Percentiles rank a stretch among this genome's conserved stretches.
These are phyloP conservation scores for Pseudopyrenochaeta lycopersici DNA, from an alignment of 2,329 filamentous ascomycete genomes.

Conservation along the genomic window DNA sequence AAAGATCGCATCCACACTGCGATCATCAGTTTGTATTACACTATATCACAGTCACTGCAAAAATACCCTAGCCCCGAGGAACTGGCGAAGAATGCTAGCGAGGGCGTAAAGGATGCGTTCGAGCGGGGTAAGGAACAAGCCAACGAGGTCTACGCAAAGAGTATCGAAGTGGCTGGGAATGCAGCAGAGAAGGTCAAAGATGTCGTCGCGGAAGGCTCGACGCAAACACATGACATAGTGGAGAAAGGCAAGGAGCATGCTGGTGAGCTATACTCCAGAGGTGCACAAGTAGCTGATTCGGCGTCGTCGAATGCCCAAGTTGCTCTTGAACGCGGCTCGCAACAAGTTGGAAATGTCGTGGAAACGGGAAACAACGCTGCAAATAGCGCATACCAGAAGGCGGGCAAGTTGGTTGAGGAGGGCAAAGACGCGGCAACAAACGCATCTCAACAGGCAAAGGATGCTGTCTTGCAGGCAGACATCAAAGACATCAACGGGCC, in stretches of 20 bases:
- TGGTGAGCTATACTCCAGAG: constrained; percentile 15
- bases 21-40: constrained; percentile 76
- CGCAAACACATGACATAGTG: constrained; percentile 35
- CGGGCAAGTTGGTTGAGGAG: constrained; percentile 32
- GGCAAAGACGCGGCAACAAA: constrained; percentile 26
- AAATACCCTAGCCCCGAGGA: constrained; percentile 53
- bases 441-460: constrained; percentile 22
- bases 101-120: constrained; percentile 40
- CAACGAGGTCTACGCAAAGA: constrained; percentile 28
- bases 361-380: constrained; percentile 7
- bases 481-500: constrained; percentile 27
- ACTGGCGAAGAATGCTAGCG: constrained; percentile 42
- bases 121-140: constrained; percentile 43
- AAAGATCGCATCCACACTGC: constrained; percentile 80
- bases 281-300: constrained; percentile 15
- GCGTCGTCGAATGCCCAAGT: constrained; percentile 15
- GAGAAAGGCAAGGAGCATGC: constrained; percentile 38
- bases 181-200: constrained; percentile 38
- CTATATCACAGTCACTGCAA: constrained; percentile 62
- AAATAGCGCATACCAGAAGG: constrained; percentile 15
- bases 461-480: constrained; percentile 22
- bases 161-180: constrained; percentile 34
- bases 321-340: constrained; percentile 8
- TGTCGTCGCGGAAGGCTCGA: constrained; percentile 31
- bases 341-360: constrained; percentile 13